Evolutionary conservation across 2,329 filamentous ascomycete species (phyloP), one percentile per base, ranked within the genome.

Genomic region (Colletotrichum gigasporum): DNA sequence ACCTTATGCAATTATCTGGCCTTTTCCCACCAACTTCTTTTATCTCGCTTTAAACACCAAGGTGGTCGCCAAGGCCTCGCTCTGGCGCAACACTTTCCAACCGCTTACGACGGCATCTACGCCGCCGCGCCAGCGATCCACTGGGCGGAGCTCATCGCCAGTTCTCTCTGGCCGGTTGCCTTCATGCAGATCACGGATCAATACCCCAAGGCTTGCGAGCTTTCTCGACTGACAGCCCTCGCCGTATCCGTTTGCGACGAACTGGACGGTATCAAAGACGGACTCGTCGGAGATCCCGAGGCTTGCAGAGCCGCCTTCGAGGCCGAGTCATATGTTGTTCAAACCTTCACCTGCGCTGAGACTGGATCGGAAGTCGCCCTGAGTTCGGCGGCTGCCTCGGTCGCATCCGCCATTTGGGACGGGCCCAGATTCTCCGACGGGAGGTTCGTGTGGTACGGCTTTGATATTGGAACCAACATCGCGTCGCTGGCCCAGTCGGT

Each of bases 11-110:
- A n/a, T n/a, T n/a, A n/a, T n/a, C n/a, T n/a, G n/a, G n/a, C n/a
- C n/a, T n/a, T n/a, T n/a, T n/a, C n/a, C n/a, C n/a, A n/a, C n/a
- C n/a, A n/a, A n/a, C n/a, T n/a, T n/a, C n/a, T n/a, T n/a, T n/a
- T n/a, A n/a, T n/a, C n/a, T n/a, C n/a, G n/a, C n/a, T n/a, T n/a
- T n/a, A n/a, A n/a, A n/a, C n/a, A n/a, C 1, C 84, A 82, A 0
- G 83, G 83, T 16, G 83, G 83, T 2, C 73, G 83, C 3, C 82
- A 85, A 71, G 83, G 82, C 10, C 70, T 83, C 8, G 81, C 80
- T 55, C 76, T 80, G 22, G 76, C 80, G 3, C 78, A 85, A 65
- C 69, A 75, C 26, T 83, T 78, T 63, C 82, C 82, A 0, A 75
- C 83, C 4, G 81, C 83, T 42, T 84, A 83, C 47, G 80, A 84